Evolutionary conservation across 441 rosid genomes (phyloP).

Genomic region (Gossypium laxum): DNA sequence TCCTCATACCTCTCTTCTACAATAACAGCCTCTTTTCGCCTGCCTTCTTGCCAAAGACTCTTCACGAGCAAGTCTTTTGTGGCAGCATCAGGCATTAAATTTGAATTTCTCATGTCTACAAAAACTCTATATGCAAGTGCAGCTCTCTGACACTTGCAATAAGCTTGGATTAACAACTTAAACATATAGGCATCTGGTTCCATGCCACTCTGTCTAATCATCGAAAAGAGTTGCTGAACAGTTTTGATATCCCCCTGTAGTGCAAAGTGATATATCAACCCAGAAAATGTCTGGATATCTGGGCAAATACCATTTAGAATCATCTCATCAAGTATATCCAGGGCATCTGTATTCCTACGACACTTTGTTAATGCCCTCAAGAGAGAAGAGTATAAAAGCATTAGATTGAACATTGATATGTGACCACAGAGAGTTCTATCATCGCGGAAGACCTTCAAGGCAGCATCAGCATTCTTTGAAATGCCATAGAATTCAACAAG

Average conservation of each 20-base stretch:
- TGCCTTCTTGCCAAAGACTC: constrained; percentile 90
- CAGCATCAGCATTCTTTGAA: constrained; percentile 79
- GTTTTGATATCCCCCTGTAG: constrained; percentile 60
- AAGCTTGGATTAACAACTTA: constrained; percentile 62
- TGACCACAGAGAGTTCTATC: constrained; percentile 53
- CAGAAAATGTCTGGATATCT: constrained; percentile 78
- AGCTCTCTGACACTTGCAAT: constrained; percentile 66
- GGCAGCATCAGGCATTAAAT: constrained; percentile 50
- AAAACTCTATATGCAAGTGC: constrained; percentile 71
- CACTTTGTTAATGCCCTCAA: constrained; percentile 72
- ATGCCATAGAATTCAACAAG: constrained; percentile 72
- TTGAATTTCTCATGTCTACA: constrained; percentile 57
- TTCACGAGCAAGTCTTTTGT: constrained; percentile 68
- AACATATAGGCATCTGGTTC: constrained; percentile 67
- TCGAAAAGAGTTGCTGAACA: constrained; percentile 56
- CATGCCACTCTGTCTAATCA: constrained; percentile 61
- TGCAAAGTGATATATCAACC: constrained; percentile 73
- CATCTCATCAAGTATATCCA: constrained; percentile 69
- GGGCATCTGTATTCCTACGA: constrained; percentile 47
- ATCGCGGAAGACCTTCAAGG: constrained; percentile 56
- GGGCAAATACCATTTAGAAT: constrained; percentile 43
- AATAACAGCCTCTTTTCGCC: constrained; percentile 69
- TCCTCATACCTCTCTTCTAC: constrained; percentile 59
- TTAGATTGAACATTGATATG: constrained; percentile 42
- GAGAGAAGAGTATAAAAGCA: constrained; percentile 71